Percentiles rank a stretch among this genome's conserved stretches.
These are phyloP conservation scores for Leishmania major DNA, from an alignment of 208 protist species.

Conservation along the genomic window DNA sequence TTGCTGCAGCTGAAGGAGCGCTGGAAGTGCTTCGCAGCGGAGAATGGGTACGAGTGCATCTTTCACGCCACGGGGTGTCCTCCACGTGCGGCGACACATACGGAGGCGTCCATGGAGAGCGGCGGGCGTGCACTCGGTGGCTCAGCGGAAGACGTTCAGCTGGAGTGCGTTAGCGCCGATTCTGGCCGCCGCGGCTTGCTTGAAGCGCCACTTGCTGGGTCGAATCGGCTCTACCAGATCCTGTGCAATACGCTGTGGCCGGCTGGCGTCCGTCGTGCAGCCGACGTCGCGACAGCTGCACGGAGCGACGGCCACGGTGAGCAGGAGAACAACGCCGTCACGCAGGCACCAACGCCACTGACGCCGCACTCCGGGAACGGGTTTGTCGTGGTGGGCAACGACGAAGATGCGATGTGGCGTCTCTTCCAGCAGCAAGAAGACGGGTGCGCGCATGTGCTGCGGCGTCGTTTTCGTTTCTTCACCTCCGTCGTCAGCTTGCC, in stretches of 20 bases:
- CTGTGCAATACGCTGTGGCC: slow-evolving; percentile 73
- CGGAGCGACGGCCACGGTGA: neutral
- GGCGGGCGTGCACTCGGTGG: neutral
- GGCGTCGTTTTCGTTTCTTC: slow-evolving; percentile 26
- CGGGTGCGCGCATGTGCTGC: neutral
- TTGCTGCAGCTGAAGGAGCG: slow-evolving; percentile 13
- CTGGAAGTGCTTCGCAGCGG: slow-evolving; percentile 29
- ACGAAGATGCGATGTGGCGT: slow-evolving; percentile 7
- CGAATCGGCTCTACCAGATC: slow-evolving; percentile 51
- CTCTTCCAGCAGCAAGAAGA: neutral
- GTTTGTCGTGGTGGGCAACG: slow-evolving; percentile 29
- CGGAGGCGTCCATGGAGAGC: neutral
- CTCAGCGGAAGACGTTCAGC: neutral
- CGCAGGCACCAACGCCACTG: neutral
- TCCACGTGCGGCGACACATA: no score
- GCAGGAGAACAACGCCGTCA: neutral
- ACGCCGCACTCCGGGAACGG: neutral
- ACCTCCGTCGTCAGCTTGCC: slow-evolving; percentile 6
- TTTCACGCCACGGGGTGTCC: slow-evolving; percentile 12
- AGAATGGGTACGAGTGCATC: slow-evolving; percentile 36
- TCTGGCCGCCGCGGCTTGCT: slow-evolving; percentile 39
- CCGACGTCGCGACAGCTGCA: neutral
- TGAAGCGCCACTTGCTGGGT: slow-evolving; percentile 38
- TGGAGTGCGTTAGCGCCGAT: slow-evolving; percentile 12
- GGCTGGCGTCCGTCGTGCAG: neutral